Evolutionary conservation across 2,329 filamentous ascomycete species (phyloP), one percentile per base, ranked within the genome.

Genomic region (Colletotrichum limetticola): DNA sequence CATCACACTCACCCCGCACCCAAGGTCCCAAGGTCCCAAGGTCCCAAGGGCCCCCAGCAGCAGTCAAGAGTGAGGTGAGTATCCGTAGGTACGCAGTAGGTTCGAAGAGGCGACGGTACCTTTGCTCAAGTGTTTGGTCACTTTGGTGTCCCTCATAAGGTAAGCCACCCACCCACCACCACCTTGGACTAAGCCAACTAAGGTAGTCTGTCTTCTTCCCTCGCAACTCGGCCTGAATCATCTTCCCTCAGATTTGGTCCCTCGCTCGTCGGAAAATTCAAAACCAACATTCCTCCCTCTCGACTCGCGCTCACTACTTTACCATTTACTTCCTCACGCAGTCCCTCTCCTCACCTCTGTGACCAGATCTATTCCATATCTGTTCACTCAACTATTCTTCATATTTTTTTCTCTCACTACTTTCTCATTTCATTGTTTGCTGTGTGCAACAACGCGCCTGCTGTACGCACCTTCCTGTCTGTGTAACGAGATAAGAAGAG

Each of bases 401-500:
- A 22, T 19, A 3, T 42, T 16, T 16, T 14, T 16, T 1, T 42
- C 12, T 3, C 5, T 8, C 16, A 19, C 16, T 42, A 8, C 37
- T 7, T 7, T 19, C 14, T 19, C 16, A 16, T 16, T 6, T 42
- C 8, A 5, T 22, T 8, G 9, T 14, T 19, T n/a, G 14, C 16
- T 37, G 19, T 37, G 60, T 55, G 46, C 28, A 16, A 55, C n/a
- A n/a, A 26, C 61, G 30, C 46, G 30, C 46, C 46, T 32, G 12
- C 46, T 32, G 42, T 49, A 49, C 42, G 42, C 14, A 9, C 8
- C 22, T 60, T 22, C 24, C 24, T 16, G 28, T 64, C 19, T 16
- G 46, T 64, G 30, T 14, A 35, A 55, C n/a, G 32, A 55, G 52
- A 68, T 42, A 77, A 78, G n/a, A 73, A 79, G 12, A 72, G 58